Conservation (phyloP, 2,329 filamentous ascomycete species). For the Nothophoma quercina region DNA sequence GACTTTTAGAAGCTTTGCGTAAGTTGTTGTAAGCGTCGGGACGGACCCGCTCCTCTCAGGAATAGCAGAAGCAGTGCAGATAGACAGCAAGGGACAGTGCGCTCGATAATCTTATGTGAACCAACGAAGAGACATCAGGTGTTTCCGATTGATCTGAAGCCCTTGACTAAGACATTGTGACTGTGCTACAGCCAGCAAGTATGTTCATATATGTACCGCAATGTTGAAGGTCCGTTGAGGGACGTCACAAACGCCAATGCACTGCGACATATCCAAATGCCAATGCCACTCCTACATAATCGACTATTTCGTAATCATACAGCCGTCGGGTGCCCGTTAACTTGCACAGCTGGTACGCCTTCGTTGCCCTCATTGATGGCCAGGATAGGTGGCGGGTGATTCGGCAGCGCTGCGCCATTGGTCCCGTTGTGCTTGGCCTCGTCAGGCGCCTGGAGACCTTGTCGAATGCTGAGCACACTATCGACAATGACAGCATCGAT, state of each 20-base stretch:
- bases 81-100: no score
- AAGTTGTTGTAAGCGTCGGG: no score
- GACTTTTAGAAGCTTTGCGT: no score
- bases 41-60: no score
- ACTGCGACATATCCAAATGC: neutral
- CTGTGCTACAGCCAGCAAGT: no score
- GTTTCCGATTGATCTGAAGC: no score
- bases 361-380: conserved; percentile 9
- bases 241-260: neutral
- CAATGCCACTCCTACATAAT: neutral
- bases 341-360: neutral
- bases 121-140: no score
- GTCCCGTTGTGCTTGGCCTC: neutral
- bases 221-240: conserved; percentile 7
- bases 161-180: no score
- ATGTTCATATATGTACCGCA: no score
- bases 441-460: conserved; percentile 72
- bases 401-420: conserved; percentile 1
- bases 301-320: neutral
- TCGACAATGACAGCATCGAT: conserved; percentile 99
- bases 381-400: conserved; percentile 1
- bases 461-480: conserved; percentile 88
- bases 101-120: no score
- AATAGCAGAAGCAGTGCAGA: no score
- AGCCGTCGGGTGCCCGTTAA: conserved; percentile 2